These are phyloP conservation scores for Apostasia ramifera DNA, from an alignment of 106 monocot genomes.

Conservation along the genomic window DNA sequence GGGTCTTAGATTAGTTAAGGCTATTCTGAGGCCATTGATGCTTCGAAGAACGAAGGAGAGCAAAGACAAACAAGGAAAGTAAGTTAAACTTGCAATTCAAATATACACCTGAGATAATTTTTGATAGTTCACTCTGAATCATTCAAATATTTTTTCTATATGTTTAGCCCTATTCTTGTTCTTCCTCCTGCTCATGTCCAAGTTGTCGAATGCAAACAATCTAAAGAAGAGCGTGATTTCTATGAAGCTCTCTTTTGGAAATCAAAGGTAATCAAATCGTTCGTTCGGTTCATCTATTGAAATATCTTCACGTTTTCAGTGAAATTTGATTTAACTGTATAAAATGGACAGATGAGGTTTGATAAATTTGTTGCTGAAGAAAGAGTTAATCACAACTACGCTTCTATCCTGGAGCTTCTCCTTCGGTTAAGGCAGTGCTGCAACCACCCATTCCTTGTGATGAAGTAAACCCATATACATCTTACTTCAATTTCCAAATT, in stretches of 20 bases:
- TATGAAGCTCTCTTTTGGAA: conserved; percentile 72
- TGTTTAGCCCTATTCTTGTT: conserved; percentile 79
- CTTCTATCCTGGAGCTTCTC: conserved; percentile 79
- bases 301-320: background rate
- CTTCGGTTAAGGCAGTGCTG: conserved; percentile 84
- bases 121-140: too few species aligned
- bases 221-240: conserved; percentile 76
- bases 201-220: conserved; percentile 61
- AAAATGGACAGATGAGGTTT: conserved; percentile 50
- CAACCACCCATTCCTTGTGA: conserved; percentile 78
- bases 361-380: conserved; percentile 85
- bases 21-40: conserved; percentile 80
- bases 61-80: conserved; percentile 83
- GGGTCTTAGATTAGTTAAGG: conserved; percentile 66
- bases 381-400: conserved; percentile 80
- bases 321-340: background rate
- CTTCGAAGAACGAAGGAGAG: conserved; percentile 86
- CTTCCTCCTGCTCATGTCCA: conserved; percentile 60
- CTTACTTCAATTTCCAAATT: background rate
- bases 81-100: background rate
- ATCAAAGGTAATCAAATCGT: conserved; percentile 43
- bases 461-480: conserved; percentile 32
- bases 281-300: background rate
- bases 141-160: background rate
- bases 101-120: background rate